Base-by-base conservation (phyloP, 2,329 filamentous ascomycete genomes). In the Paramyrothecium roridum region DNA sequence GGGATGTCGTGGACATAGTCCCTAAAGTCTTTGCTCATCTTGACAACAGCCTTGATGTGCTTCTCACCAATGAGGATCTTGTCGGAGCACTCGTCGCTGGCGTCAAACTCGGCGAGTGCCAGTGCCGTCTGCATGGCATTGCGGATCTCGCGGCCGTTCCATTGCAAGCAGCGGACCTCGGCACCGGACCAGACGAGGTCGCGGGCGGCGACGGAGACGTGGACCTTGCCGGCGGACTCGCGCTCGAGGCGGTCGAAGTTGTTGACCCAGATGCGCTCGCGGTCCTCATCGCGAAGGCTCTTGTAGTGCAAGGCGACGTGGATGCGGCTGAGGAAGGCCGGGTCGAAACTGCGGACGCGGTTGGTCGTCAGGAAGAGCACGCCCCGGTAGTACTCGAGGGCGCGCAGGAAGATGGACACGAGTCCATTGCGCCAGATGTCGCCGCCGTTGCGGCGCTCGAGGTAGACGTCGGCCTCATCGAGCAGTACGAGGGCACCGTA, bases 381-480 rank as follows among this genome's bases (percentile, higher is more conserved):
- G 50, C 79, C 78, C 3, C 72, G 70, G 66, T 80, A 80, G 64
- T 80, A 80, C 66, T 81, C 78, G 53, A 81, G 72, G 1, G 75
- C 76, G n/a, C 77, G 75, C 22, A 81, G 66, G 66, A 80, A 80
- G 54, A 79, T 68, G 17, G 75, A 77, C 23, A 80, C 78, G 12
- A 81, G 69, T 0, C 74, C 75, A 63, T 81, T 80, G 56, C 76
- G 75, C 21, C 65, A 67, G 50, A 80, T 72, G 61, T 80, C 76
- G 26, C 62, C 67, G 21, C 71, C 63, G 2, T 69, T 68, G 2
- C 83, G 80, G 52, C 76, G 67, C 65, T 84, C 80, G 10, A 86
- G 77, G 66, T 83, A 86, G 19, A 85, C 80, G 54, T 86, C 83
- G 3, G 81, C 81, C 65, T 86, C 83, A 63, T 86, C 82, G 4